Evolutionary conservation across 805 yeast genomes (phyloP), one percentile per base, ranked within the genome.

Genomic region (Candida succiphila): DNA sequence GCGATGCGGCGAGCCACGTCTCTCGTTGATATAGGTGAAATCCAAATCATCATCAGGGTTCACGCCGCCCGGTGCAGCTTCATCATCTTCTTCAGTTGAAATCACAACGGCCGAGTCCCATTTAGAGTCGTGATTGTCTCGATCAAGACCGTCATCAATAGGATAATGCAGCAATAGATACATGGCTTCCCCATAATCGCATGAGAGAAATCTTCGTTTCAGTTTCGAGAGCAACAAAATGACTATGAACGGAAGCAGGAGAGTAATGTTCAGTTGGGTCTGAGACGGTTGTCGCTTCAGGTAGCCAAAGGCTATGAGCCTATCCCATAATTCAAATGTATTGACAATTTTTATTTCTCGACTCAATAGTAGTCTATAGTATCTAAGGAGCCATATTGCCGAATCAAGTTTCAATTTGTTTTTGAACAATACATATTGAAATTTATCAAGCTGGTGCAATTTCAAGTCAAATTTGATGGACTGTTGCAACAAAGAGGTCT

Each of bases 331-430:
- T 18, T 52, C 43, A 17, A 63, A 51, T 0, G 64, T 49, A 15
- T 51, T 44, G 3, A 35, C 36, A 7, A 59, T 35, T 2, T 72
- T 75, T 20, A 72, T 46, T 40, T 72, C 78, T 33, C 78, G 49
- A 6, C 64, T 52, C 14, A 70, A 50, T 4, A 71, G 39, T 24
- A 72, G 51, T 18, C 77, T 49, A 20, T 67, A 60, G 49, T 65
- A 72, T 29, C 78, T 45, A n/a, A 72, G 65, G 18, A 70, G 55
- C 78, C 78, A 72, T 28, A 72, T 56, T 33, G 70, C 69, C 3
- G 72, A 60, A 38, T 72, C 76, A 5, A 72, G 47, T 37, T 60
- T 61, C 22, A 70, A 48, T 43, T 65, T 69, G 28, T 60, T 63
- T 24, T 61, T 54, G 30, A 70, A 48, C 33, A 60, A 60, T 44